phyloP scores from a whole-genome alignment of 371 early-diverging fungal genomes.

The Rhizopus arrhizus region DNA sequence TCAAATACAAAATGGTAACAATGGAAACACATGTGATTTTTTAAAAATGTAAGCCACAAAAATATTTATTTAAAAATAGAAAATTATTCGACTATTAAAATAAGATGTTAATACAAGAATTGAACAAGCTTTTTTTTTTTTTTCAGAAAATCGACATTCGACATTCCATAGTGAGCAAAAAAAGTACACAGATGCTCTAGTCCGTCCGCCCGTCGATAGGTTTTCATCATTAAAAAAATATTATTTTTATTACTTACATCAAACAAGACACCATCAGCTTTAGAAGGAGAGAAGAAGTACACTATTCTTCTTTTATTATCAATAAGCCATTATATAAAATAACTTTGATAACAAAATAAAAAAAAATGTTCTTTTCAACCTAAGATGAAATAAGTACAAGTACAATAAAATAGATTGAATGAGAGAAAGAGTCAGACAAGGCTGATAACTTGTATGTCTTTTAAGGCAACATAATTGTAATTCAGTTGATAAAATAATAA shows the following conservation, averaged over 20 bases:
- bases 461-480: conserved; percentile 39
- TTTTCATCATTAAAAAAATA: conserved; percentile 24
- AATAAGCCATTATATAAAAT: background rate
- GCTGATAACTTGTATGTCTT: conserved; percentile 37
- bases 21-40: too few species aligned
- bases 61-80: too few species aligned
- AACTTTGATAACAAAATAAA: background rate
- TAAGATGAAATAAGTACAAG: background rate
- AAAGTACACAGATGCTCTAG: conserved; percentile 29
- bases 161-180: conserved; percentile 28
- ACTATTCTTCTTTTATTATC: background rate
- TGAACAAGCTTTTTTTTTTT: too few species aligned
- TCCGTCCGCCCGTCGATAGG: conserved; percentile 37
- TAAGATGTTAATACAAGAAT: too few species aligned
- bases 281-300: background rate
- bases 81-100: too few species aligned
- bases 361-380: background rate
- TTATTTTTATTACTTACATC: background rate
- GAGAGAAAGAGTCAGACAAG: conserved; percentile 31
- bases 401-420: background rate
- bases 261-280: too few species aligned
- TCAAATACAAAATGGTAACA: too few species aligned
- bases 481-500: conserved; percentile 27
- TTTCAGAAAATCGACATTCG: conserved; percentile 35
- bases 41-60: too few species aligned